A percentile compares a stretch with the other conserved stretches of the same genome.
Evolutionary conservation across 257 asterid genomes (phyloP).

Genomic region (Solanum habrochaites): DNA sequence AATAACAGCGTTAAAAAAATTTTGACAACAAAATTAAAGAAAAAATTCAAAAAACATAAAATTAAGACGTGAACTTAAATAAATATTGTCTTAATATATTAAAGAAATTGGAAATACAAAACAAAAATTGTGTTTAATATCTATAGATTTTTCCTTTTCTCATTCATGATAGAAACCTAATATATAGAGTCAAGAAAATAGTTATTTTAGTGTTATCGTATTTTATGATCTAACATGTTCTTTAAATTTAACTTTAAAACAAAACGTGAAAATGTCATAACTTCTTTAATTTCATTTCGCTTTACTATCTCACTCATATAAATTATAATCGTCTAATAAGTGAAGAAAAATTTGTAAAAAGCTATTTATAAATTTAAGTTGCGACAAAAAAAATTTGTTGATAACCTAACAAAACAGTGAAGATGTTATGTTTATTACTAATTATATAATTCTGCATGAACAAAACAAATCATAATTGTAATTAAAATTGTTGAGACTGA

Average conservation of each 20-base stretch:
- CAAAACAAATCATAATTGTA: background rate
- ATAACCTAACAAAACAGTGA: background rate
- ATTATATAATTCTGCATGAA: background rate
- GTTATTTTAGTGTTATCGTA: no score
- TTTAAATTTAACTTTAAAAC: no score
- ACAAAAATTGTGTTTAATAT: background rate
- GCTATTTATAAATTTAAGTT: background rate
- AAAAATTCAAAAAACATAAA: no score
- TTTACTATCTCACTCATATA: background rate
- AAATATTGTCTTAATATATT: no score
- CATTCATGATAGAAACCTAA: background rate
- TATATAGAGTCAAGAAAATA: no score
- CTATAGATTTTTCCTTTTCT: background rate
- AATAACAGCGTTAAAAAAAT: no score
- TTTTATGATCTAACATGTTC: no score
- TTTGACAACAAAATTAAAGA: no score
- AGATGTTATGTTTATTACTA: background rate
- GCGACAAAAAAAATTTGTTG: background rate
- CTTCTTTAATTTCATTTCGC: no score
- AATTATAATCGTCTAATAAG: background rate
- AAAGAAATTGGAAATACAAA: no score
- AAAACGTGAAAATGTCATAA: no score
- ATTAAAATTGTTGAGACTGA: background rate
- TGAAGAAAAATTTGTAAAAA: background rate
- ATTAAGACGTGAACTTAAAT: no score